These are phyloP conservation scores for Xanthoconium separans DNA, from an alignment of 1,284 basidiomycete genomes.

Conservation along the genomic window DNA sequence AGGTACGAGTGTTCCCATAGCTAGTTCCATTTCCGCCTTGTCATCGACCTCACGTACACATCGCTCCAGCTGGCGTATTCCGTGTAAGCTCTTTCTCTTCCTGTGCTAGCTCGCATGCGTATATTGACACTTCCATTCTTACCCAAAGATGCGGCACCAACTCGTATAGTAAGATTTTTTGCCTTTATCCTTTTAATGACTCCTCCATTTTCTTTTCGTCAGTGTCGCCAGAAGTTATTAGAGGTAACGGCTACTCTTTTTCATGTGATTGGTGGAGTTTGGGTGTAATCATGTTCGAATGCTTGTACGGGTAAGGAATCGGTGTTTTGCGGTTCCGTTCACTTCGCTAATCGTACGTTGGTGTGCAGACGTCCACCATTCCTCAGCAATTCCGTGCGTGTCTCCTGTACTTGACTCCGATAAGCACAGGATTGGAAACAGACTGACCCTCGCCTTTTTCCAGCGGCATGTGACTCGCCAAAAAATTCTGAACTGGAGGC, in stretches of 20 bases:
- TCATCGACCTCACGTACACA: constrained; percentile 16
- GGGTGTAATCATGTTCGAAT: constrained; percentile 91
- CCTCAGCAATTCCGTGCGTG: constrained; percentile 81
- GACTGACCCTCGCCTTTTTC: constrained; percentile 10
- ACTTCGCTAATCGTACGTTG: constrained; percentile 26
- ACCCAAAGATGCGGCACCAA: constrained; percentile 76
- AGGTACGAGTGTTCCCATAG: constrained; percentile 47
- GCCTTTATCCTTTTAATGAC: constrained; percentile 25
- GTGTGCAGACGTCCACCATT: constrained; percentile 83
- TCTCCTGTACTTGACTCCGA: constrained; percentile 15
- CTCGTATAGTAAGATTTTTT: constrained; percentile 75
- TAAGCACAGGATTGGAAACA: constrained; percentile 21
- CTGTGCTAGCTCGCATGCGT: constrained; percentile 15
- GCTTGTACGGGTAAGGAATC: constrained; percentile 74
- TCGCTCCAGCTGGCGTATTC: constrained; percentile 82
- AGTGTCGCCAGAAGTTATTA: constrained; percentile 96
- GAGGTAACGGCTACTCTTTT: constrained; percentile 90
- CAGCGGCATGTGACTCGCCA: constrained; percentile 88
- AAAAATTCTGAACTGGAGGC: constrained; percentile 92
- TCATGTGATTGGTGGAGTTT: constrained; percentile 99
- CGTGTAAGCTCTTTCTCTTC: constrained; percentile 59
- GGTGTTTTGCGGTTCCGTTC: constrained; percentile 25
- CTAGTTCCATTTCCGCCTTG: constrained; percentile 25
- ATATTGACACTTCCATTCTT: constrained; percentile 28
- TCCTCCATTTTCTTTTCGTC: constrained; percentile 29